These are phyloP conservation scores for Echites panduratus DNA, from an alignment of 257 asterid genomes.

Conservation along the genomic window DNA sequence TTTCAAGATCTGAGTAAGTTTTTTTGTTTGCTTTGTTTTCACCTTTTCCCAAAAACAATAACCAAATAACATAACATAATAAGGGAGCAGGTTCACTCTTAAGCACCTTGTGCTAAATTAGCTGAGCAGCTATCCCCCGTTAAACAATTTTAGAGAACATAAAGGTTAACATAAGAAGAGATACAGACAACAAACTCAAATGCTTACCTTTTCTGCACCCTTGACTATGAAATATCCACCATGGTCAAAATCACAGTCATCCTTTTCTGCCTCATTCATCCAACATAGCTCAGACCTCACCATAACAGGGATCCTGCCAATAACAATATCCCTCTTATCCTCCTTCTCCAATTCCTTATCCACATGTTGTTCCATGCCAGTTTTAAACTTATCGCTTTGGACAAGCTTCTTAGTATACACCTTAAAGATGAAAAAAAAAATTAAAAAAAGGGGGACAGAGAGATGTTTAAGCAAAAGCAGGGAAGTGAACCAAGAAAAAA, in stretches of 20 bases:
- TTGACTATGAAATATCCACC: conserved; percentile 92
- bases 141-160: background rate
- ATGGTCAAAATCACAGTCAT: conserved; percentile 74
- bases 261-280: conserved; percentile 44
- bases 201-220: conserved; percentile 92
- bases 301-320: conserved; percentile 92
- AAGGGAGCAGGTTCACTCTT: no score
- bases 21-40: background rate
- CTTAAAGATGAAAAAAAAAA: conserved; percentile 30
- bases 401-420: conserved; percentile 57
- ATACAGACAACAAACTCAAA: conserved; percentile 7
- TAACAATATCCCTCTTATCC: conserved; percentile 25
- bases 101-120: background rate
- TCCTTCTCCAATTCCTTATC: conserved; percentile 42
- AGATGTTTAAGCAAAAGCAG: background rate
- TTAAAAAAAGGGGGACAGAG: no score
- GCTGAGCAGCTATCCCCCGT: background rate
- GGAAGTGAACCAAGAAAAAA: background rate
- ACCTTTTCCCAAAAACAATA: background rate
- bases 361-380: conserved; percentile 50
- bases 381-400: conserved; percentile 72
- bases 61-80: no score
- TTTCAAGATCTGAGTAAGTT: background rate
- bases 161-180: background rate
- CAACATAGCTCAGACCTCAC: conserved; percentile 75